These are phyloP conservation scores for Penicillium sp. DNA, from an alignment of 2,329 filamentous ascomycete species.

Conservation along the genomic window DNA sequence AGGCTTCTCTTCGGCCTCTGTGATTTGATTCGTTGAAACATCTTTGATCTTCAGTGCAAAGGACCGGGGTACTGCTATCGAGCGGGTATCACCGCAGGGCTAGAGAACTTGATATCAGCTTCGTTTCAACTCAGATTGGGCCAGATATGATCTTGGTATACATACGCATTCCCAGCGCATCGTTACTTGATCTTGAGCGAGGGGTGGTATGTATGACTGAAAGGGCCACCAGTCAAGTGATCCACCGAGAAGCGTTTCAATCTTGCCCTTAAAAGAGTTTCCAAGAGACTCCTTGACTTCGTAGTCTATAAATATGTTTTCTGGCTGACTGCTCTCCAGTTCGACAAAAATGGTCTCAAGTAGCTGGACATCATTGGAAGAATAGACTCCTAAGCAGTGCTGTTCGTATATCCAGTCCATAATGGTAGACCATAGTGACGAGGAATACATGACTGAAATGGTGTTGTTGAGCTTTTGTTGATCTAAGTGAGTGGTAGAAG, in stretches of 20 bases:
- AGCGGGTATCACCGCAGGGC: background rate
- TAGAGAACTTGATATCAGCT: background rate
- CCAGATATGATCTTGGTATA: no score
- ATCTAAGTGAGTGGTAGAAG: no score
- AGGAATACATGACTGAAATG: background rate
- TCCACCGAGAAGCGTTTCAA: background rate
- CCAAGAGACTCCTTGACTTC: background rate
- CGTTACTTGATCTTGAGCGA: background rate
- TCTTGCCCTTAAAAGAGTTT: background rate
- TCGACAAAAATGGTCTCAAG: background rate
- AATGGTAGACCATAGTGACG: background rate
- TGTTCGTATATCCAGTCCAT: background rate
- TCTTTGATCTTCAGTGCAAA: background rate
- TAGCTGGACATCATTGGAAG: background rate
- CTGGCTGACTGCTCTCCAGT: background rate
- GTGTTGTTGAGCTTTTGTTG: no score
- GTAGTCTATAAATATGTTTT: background rate
- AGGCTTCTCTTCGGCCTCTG: no score
- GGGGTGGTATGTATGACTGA: background rate
- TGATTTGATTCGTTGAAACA: no score
- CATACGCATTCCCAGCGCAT: background rate
- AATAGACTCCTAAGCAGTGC: background rate
- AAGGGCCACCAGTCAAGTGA: background rate
- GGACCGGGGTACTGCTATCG: background rate
- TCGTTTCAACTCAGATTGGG: background rate